phyloP scores from a whole-genome alignment of 305 asterid genomes.

The Fraxinus platypoda region DNA sequence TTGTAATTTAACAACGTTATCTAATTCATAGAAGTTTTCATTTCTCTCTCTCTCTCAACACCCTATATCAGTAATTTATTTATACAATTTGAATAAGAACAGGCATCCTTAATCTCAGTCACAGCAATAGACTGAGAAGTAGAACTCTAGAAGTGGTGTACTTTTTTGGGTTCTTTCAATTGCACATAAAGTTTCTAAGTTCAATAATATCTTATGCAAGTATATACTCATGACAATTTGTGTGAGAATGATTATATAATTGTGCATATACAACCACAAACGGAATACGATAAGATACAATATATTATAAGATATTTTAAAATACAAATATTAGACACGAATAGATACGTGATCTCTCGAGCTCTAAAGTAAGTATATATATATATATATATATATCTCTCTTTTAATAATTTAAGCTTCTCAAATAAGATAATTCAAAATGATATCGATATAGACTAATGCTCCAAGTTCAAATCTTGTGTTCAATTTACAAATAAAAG shows the following conservation, averaged over 20 bases:
- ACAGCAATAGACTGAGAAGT: background rate
- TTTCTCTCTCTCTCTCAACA: background rate
- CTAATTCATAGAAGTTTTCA: slow-evolving; percentile 15
- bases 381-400: too few relatives aligned
- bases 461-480: background rate
- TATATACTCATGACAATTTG: background rate
- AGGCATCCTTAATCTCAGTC: background rate
- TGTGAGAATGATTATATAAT: background rate
- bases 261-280: too few relatives aligned
- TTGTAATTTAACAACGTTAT: slow-evolving; percentile 24
- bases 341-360: too few relatives aligned
- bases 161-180: background rate
- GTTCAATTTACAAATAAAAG: background rate
- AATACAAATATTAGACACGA: too few relatives aligned
- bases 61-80: background rate
- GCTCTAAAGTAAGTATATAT: too few relatives aligned
- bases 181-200: background rate
- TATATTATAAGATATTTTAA: too few relatives aligned
- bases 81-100: background rate
- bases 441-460: too few relatives aligned
- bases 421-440: too few relatives aligned
- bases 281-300: background rate
- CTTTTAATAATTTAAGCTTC: too few relatives aligned
- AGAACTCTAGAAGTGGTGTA: background rate
- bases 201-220: background rate